Conservation (phyloP, 805 yeast genomes). For the Zygoascus flipseniorum region DNA sequence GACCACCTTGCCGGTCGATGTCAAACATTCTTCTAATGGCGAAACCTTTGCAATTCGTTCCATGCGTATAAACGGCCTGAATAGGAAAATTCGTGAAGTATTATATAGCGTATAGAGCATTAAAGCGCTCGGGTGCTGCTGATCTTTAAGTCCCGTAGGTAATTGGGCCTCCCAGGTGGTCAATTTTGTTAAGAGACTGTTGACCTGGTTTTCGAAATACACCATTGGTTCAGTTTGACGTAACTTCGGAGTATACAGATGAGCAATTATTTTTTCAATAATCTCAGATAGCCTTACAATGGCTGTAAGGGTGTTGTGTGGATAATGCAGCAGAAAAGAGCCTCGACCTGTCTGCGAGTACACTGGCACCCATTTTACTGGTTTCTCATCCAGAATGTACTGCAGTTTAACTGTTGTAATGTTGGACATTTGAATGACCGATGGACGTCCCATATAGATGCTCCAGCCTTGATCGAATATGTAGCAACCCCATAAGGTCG, state of each 20-base stretch:
- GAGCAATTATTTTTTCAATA: slow-evolving; percentile 8
- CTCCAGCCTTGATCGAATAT: slow-evolving; percentile 17
- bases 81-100: slow-evolving; percentile 13
- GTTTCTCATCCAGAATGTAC: slow-evolving; percentile 9
- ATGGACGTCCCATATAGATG: slow-evolving; percentile 14
- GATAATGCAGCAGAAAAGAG: slow-evolving; percentile 6
- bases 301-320: slow-evolving; percentile 13
- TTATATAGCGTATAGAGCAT: slow-evolving; percentile 11
- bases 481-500: slow-evolving; percentile 18
- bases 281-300: slow-evolving; percentile 14
- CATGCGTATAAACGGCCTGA: not conserved
- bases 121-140: slow-evolving; percentile 10
- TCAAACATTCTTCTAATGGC: not conserved
- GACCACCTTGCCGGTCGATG: slow-evolving; percentile 7
- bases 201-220: not conserved
- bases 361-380: slow-evolving; percentile 13
- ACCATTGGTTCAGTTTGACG: not conserved
- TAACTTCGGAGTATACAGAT: not conserved
- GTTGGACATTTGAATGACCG: slow-evolving; percentile 12
- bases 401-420: slow-evolving; percentile 9
- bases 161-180: not conserved
- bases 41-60: not conserved
- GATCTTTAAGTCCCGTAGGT: not conserved
- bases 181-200: not conserved
- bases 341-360: slow-evolving; percentile 1